Evolutionary conservation across 1,139 yeast species (phyloP).

Genomic region (Geotrichum carabidarum): DNA sequence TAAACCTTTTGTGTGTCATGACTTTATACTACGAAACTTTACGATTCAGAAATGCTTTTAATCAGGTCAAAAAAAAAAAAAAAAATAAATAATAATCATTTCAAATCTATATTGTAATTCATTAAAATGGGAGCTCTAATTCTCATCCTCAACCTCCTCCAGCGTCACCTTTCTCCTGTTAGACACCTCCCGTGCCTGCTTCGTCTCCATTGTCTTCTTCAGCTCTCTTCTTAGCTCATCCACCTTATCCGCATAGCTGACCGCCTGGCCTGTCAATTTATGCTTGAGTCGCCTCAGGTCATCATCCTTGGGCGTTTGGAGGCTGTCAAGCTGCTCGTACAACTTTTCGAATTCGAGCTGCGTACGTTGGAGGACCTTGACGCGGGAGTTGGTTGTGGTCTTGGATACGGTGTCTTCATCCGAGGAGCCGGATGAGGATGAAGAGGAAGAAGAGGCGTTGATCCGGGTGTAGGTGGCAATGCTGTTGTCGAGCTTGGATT

Average conservation of each 20-base stretch:
- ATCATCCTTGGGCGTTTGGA: background rate
- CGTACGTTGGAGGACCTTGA: constrained; percentile 13
- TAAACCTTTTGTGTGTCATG: background rate
- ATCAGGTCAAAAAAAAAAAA: too few relatives aligned
- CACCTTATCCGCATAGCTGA: constrained; percentile 13
- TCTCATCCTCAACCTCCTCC: background rate
- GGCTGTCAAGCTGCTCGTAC: constrained; percentile 10
- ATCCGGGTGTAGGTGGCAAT: constrained; percentile 5
- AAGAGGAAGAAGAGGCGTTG: background rate
- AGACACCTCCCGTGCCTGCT: background rate
- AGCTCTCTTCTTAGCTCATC: constrained; percentile 5
- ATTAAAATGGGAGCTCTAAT: background rate
- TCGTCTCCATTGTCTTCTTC: background rate
- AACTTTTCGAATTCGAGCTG: constrained; percentile 13
- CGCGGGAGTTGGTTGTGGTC: constrained; percentile 2
- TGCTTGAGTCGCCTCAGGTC: constrained; percentile 12
- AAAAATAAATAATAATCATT: background rate
- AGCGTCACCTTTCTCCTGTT: background rate
- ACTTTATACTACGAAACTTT: background rate
- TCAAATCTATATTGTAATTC: too few relatives aligned
- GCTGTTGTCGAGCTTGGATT: constrained; percentile 1
- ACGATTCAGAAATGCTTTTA: background rate
- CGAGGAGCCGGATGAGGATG: background rate
- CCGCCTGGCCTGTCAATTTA: constrained; percentile 14
- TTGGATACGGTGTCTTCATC: background rate